These are phyloP conservation scores for Tolypocladium guangdongense DNA, from an alignment of 2,329 filamentous ascomycete genomes.

Conservation along the genomic window DNA sequence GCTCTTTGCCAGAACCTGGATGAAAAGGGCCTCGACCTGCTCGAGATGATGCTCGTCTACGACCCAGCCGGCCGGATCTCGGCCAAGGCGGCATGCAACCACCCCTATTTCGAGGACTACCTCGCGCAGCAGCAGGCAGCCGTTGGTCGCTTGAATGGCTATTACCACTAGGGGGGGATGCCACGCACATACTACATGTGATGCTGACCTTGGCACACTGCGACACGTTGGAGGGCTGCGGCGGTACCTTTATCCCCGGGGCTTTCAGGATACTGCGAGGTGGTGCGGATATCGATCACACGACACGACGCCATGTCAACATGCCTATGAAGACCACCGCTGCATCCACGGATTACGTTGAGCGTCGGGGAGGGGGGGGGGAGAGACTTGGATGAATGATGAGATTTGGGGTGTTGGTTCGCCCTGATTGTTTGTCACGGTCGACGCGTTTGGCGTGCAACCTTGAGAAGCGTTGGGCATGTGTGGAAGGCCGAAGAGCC, in stretches of 20 bases:
- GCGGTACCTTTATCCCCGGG: neutral
- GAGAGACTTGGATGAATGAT: neutral
- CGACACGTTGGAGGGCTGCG: neutral
- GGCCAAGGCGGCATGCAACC: constrained; percentile 75
- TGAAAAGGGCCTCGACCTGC: constrained; percentile 56
- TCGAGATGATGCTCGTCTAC: constrained; percentile 66
- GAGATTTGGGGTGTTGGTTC: neutral
- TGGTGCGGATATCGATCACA: neutral
- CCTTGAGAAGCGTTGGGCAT: neutral
- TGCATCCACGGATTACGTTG: neutral
- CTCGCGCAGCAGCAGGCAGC: constrained; percentile 16
- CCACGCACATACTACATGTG: constrained; percentile 1
- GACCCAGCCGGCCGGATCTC: constrained; percentile 81
- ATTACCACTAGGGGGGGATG: constrained; percentile 23
- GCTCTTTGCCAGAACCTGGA: constrained; percentile 64
- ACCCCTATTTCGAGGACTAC: constrained; percentile 63
- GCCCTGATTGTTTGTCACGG: neutral
- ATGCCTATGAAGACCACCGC: neutral
- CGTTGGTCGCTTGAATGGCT: constrained; percentile 19
- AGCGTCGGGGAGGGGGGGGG: neutral
- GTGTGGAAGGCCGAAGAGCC: neutral
- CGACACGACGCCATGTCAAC: neutral
- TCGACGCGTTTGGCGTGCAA: neutral
- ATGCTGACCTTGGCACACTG: neutral
- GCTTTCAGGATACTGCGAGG: constrained; percentile 11